A percentile compares a stretch with the other conserved stretches of the same genome.
phyloP scores from a whole-genome alignment of 1,284 basidiomycete genomes.

The Apiotrichum sp. region DNA sequence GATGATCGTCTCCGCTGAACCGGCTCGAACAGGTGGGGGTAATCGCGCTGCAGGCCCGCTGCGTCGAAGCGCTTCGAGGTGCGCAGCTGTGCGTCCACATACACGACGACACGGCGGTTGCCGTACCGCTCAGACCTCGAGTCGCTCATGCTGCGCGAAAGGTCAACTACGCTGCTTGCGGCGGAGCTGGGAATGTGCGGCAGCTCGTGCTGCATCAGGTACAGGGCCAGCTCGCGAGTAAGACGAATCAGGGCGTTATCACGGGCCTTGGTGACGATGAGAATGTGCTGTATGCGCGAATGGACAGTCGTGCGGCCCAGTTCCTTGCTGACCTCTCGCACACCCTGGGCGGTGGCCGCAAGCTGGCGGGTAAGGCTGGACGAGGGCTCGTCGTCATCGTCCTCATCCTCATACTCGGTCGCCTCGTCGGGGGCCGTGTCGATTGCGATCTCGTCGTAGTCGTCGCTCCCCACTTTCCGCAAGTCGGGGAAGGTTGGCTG shows the following conservation, averaged over 20 bases:
- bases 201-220: constrained; percentile 72
- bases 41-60: constrained; percentile 72
- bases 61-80: constrained; percentile 92
- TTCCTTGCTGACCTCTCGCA: constrained; percentile 98
- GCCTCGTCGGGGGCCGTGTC: background rate
- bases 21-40: constrained; percentile 84
- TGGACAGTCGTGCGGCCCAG: constrained; percentile 92
- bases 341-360: constrained; percentile 93
- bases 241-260: constrained; percentile 95
- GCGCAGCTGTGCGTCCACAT: constrained; percentile 92
- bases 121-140: background rate
- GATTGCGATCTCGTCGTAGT: background rate
- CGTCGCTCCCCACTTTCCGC: background rate
- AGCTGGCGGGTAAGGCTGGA: constrained; percentile 79
- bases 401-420: constrained; percentile 8
- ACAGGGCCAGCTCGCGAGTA: constrained; percentile 89
- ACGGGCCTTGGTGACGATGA: constrained; percentile 96
- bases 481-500: background rate
- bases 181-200: constrained; percentile 7
- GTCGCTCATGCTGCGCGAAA: background rate
- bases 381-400: constrained; percentile 55
- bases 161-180: constrained; percentile 45
- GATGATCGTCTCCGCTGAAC: constrained; percentile 58
- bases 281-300: constrained; percentile 82
- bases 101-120: constrained; percentile 45